Evolutionary conservation across 1,139 yeast species (phyloP), one percentile per base, ranked within the genome.

Genomic region (Kurtzmaniella natalensis): DNA sequence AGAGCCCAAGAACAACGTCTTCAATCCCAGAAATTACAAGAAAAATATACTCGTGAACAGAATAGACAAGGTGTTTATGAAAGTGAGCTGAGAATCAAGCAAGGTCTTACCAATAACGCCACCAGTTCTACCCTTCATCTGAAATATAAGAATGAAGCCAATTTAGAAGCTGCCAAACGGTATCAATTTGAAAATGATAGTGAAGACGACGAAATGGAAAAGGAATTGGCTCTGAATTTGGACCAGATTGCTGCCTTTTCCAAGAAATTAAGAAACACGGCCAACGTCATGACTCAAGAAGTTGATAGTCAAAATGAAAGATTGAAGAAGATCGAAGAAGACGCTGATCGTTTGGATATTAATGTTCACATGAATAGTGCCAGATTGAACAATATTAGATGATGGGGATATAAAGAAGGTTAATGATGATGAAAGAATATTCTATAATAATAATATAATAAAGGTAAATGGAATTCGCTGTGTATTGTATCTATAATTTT

Each of bases 1-100:
- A 78, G 81, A 45, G 86, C 81, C 45, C 79, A 78, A 47, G 97
- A 89, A 57, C 84, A 76, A 37, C 70, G 69, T 38, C 70, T 88
- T 43, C 78, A 82, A 48, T 61, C 70, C n/a, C 77, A 81, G 33
- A 76, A 84, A 46, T 69, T 76, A 22, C 76, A 73, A 48, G 89
- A 81, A 44, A 76, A 76, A 50, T 66, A 67, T 47, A 42, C 64
- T 44, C 55, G 73, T 32, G 75, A 69, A 28, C 50, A 59, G 7
- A 63, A 66, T 39, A 52, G 76, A 31, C 57, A 51, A 42, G 70
- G 62, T 30, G 63, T 69, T 62, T 69, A 64, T 44, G 70, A 57
- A 22, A 63, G 71, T 53, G 75, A 69, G 45, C 74, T 67, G 46
- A 47, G 76, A 42, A 49, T 70, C 35, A 67, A 65, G 41, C 56